phyloP scores from a whole-genome alignment of 306 rosid species.

The Cajanus cajan region DNA sequence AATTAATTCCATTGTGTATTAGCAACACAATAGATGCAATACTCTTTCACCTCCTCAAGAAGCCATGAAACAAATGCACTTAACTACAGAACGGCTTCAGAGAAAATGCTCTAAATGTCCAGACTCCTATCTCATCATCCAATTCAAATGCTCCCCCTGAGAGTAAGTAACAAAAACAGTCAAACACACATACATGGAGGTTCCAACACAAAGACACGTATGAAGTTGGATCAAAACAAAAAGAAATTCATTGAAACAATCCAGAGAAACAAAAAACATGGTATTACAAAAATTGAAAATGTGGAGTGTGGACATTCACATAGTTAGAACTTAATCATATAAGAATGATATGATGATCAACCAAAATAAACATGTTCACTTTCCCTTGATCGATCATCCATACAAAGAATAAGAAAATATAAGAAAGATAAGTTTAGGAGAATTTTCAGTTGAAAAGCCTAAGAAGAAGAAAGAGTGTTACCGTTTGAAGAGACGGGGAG shows the following conservation, averaged over 20 bases:
- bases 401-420: background rate
- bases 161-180: background rate
- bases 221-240: conserved; percentile 1
- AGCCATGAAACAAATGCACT: background rate
- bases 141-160: conserved; percentile 21
- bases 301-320: conserved; percentile 6
- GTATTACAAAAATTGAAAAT: conserved; percentile 8
- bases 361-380: background rate
- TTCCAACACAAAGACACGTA: background rate
- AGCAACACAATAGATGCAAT: background rate
- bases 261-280: conserved; percentile 6
- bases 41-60: background rate
- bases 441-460: conserved; percentile 5
- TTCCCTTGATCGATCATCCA: conserved; percentile 15
- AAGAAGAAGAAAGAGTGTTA: conserved; percentile 24
- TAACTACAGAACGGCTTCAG: background rate
- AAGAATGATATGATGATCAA: background rate
- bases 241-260: background rate
- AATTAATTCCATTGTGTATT: conserved; percentile 18
- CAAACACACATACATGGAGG: background rate
- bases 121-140: conserved; percentile 27
- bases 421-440: background rate
- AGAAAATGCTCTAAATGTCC: conserved; percentile 1
- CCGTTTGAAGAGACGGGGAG: conserved; percentile 33
- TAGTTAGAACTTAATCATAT: background rate